These are phyloP conservation scores for Candida sanyiensis DNA, from an alignment of 805 yeast genomes.

Conservation along the genomic window DNA sequence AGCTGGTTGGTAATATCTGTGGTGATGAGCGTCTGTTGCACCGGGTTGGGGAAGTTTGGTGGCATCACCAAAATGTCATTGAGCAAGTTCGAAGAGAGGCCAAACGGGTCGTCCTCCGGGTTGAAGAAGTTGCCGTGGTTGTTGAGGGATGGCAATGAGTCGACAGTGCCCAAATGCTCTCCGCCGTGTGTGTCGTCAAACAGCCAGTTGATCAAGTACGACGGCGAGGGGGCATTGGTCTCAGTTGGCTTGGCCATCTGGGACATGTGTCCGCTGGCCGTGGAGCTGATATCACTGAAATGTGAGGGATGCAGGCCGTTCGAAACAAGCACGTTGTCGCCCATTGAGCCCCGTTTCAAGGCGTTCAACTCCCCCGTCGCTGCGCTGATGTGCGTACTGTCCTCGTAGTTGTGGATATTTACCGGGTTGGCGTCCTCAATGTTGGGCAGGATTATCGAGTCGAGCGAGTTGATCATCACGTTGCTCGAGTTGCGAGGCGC, in stretches of 20 bases:
- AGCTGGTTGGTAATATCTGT: constrained; percentile 18
- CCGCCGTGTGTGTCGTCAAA: constrained; percentile 23
- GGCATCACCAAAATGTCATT: constrained; percentile 26
- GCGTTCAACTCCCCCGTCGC: constrained; percentile 28
- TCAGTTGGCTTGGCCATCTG: constrained; percentile 6
- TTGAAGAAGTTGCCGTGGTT: constrained; percentile 24
- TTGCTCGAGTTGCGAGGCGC: constrained; percentile 3
- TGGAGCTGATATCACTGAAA: constrained; percentile 1
- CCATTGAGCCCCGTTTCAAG: constrained; percentile 12
- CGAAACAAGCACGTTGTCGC: constrained; percentile 4
- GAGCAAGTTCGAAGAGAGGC: constrained; percentile 23
- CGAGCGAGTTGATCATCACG: constrained; percentile 22
- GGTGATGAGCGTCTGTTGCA: constrained; percentile 24
- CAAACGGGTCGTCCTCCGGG: constrained; percentile 28
- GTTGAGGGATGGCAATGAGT: constrained; percentile 18
- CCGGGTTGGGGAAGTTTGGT: constrained; percentile 27
- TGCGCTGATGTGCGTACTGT: constrained; percentile 22
- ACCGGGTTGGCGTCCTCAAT: constrained; percentile 20
- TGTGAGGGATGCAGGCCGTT: neutral
- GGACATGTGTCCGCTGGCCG: constrained; percentile 1
- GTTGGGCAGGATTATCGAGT: constrained; percentile 25
- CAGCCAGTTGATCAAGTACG: constrained; percentile 25
- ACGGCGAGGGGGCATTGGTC: constrained; percentile 18
- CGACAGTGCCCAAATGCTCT: constrained; percentile 8
- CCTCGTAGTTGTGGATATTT: constrained; percentile 21